Base-by-base conservation (phyloP, 805 yeast genomes). In the Zygoascus bituminiphila region DNA sequence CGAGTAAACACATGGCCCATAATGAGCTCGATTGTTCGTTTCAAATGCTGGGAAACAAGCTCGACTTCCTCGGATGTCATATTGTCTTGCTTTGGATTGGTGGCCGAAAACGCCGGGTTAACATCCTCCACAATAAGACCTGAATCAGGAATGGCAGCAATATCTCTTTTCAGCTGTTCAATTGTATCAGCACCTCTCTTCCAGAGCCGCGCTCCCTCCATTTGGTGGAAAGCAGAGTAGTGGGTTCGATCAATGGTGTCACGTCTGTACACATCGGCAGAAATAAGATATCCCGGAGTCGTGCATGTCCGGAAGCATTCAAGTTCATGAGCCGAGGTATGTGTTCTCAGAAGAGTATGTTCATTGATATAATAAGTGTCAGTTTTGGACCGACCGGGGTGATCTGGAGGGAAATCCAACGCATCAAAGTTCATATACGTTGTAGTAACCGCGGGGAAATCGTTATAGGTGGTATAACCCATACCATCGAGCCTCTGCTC, bases 181-280 rank as follows among this genome's bases (percentile, higher is more conserved):
- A 75, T 59, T 3, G 59, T 47, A 29, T 55, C 48, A 2, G 71
- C 74, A 10, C 65, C 62, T 47, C 82, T 70, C 6, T 77, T 69
- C 98, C 98, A 93, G 2, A 82, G 65, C 51, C 93, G 71, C 2
- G 96, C 97, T 42, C 98, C 98, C 67, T 93, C 98, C 88, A 93
- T 79, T 66, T 93, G 98, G 61, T 93, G 97, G 68, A 93, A 93
- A 0, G 85, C 97, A 1, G 98, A 98, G 62, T 93, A 93, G 64
- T 93, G 98, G 0, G 98, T 88, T 55, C 86, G 75, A 65, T 93
- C 98, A 49, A 93, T 87, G 59, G 91, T 96, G 66, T 93, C 98
- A 59, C 95, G 76, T 60, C 98, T 76, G 62, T 89, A 93, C 8
- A 93, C 98, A 65, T 93, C 98, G 1, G 98, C 98, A 10, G 95